Conservation (phyloP, 495 filamentous ascomycete species). For the Penicillium argentinense region DNA sequence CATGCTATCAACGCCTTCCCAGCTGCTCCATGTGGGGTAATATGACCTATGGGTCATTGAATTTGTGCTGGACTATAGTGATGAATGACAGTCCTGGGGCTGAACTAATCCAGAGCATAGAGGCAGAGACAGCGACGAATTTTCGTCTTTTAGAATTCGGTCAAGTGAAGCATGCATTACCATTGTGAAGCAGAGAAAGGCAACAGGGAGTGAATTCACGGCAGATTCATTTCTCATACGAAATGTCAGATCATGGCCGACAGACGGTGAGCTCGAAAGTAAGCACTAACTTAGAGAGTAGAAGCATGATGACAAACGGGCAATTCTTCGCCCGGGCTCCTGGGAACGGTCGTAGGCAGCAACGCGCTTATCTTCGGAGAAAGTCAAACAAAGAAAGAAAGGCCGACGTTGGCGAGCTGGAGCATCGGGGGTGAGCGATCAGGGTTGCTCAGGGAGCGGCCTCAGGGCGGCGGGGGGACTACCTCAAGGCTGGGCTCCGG, state of each 20-base stretch:
- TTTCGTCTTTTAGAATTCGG: too few species aligned
- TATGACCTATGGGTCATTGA: background rate
- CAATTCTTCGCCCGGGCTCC: background rate
- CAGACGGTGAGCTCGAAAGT: background rate
- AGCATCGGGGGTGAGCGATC: background rate
- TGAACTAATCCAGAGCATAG: too few species aligned
- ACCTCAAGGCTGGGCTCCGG: too few species aligned
- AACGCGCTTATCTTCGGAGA: too few species aligned
- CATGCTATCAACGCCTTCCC: background rate
- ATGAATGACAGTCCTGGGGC: too few species aligned
- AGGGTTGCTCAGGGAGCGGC: too few species aligned
- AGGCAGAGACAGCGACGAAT: too few species aligned
- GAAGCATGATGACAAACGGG: background rate
- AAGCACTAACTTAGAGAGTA: conserved; percentile 3
- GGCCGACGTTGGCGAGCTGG: background rate
- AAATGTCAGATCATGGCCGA: background rate
- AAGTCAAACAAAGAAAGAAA: conserved; percentile 1
- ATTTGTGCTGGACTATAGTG: too few species aligned
- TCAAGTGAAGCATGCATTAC: background rate
- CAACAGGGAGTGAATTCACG: background rate
- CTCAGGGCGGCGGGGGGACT: background rate
- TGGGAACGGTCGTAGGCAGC: background rate
- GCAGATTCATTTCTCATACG: background rate
- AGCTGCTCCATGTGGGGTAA: background rate
- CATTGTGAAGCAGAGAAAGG: background rate